A percentile compares a stretch with the other conserved stretches of the same genome.
Evolutionary conservation across 495 filamentous ascomycete genomes (phyloP).

Genomic region (Talaromyces thailandensis): DNA sequence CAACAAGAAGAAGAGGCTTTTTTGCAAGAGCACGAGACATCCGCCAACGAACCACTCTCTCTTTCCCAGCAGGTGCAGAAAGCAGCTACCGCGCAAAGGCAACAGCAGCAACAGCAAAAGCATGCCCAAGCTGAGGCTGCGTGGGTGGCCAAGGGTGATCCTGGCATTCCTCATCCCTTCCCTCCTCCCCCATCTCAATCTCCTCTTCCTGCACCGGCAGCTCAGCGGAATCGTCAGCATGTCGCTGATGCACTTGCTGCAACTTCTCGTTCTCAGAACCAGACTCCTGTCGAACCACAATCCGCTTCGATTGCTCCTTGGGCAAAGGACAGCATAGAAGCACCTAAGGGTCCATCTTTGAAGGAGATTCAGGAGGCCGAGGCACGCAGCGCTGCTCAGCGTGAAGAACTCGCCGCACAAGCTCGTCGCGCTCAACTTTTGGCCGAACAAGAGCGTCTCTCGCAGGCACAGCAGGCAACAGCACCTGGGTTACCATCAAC

Average conservation of each 20-base stretch:
- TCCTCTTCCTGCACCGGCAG: slow-evolving; percentile 76
- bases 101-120: slow-evolving; percentile 19
- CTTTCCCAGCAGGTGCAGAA: slow-evolving; percentile 85
- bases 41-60: slow-evolving; percentile 42
- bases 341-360: slow-evolving; percentile 80
- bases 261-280: slow-evolving; percentile 62
- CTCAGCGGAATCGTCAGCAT: slow-evolving; percentile 74
- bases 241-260: slow-evolving; percentile 72
- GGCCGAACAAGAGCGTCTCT: slow-evolving; percentile 70
- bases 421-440: slow-evolving; percentile 62
- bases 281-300: slow-evolving; percentile 57
- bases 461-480: slow-evolving; percentile 51
- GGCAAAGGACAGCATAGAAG: slow-evolving; percentile 75
- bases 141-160: slow-evolving; percentile 47
- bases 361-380: slow-evolving; percentile 97
- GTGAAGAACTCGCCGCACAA: slow-evolving; percentile 73
- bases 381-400: slow-evolving; percentile 85
- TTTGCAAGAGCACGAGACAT: slow-evolving; percentile 10
- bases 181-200: slow-evolving; percentile 64
- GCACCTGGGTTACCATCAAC: slow-evolving; percentile 76
- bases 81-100: slow-evolving; percentile 54
- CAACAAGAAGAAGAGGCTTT: slow-evolving; percentile 12
- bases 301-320: slow-evolving; percentile 77
- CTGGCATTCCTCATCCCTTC: slow-evolving; percentile 68
- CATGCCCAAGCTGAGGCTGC: slow-evolving; percentile 44